These are phyloP conservation scores for Neoboletus magnificus DNA, from an alignment of 768 basidiomycete species.

Conservation along the genomic window DNA sequence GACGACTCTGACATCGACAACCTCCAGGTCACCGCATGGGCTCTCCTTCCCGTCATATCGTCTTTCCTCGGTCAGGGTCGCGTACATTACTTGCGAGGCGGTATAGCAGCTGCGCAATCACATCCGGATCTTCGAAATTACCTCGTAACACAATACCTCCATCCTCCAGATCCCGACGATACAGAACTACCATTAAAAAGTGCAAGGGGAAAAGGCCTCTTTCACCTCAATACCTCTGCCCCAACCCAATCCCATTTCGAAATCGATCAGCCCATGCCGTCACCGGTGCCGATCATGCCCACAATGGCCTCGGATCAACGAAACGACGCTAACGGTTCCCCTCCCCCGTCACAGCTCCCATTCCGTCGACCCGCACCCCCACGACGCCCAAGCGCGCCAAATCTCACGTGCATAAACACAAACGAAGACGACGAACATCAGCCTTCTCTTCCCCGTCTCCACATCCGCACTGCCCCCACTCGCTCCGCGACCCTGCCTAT, in stretches of 20 bases:
- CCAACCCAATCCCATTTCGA: constrained; percentile 54
- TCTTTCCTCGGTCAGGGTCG: constrained; percentile 54
- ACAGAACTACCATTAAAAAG: constrained; percentile 23
- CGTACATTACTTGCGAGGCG: constrained; percentile 71
- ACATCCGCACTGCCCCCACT: constrained; percentile 54
- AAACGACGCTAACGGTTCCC: constrained; percentile 53
- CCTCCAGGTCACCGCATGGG: constrained; percentile 61
- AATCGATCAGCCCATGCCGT: constrained; percentile 50
- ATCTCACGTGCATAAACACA: constrained; percentile 61
- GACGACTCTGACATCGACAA: constrained; percentile 60
- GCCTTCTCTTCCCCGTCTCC: constrained; percentile 52
- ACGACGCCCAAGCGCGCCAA: constrained; percentile 60
- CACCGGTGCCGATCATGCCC: constrained; percentile 60
- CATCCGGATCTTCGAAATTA: constrained; percentile 54
- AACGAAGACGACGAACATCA: constrained; percentile 44
- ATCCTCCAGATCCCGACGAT: constrained; percentile 11
- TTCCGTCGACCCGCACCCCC: constrained; percentile 52
- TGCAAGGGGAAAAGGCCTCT: constrained; percentile 49
- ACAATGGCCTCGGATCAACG: constrained; percentile 37
- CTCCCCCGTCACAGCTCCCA: constrained; percentile 60
- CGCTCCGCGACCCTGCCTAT: constrained; percentile 62
- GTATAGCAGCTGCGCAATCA: constrained; percentile 58
- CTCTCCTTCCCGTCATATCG: constrained; percentile 59
- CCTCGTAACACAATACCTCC: constrained; percentile 34
- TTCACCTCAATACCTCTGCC: constrained; percentile 62